A percentile compares a stretch with the other conserved stretches of the same genome.
Conservation (phyloP, 305 asterid genomes). For the Fraxinus xanthoxyloides region DNA sequence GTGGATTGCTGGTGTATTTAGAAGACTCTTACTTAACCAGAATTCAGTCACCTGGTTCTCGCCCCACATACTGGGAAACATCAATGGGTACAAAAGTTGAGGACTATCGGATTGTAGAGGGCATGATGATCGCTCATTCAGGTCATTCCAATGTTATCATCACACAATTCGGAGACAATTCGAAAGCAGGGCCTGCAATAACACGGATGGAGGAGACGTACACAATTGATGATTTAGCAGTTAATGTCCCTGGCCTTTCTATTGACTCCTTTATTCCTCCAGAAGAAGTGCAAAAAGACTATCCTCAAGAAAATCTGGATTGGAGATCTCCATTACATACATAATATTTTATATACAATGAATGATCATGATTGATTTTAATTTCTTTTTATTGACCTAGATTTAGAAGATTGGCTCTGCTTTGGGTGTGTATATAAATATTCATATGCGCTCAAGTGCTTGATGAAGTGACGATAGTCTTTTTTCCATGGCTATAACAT, state of each 20-base stretch:
- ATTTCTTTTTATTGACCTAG: background rate
- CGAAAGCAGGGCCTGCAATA: constrained; percentile 54
- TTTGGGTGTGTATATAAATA: background rate
- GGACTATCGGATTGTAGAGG: constrained; percentile 64
- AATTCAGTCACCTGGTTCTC: constrained; percentile 70
- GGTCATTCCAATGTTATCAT: constrained; percentile 63
- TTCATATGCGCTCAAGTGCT: background rate
- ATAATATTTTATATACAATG: background rate
- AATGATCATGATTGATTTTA: background rate
- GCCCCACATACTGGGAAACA: constrained; percentile 80
- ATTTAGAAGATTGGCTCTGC: background rate
- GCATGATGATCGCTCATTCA: constrained; percentile 70
- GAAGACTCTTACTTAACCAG: constrained; percentile 82
- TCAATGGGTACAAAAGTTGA: constrained; percentile 62
- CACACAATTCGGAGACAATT: constrained; percentile 67
- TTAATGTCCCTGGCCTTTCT: constrained; percentile 74
- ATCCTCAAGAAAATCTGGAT: constrained; percentile 39
- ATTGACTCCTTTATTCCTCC: constrained; percentile 76
- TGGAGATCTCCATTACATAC: constrained; percentile 53
- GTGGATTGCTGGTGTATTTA: constrained; percentile 56
- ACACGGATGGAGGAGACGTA: constrained; percentile 85
- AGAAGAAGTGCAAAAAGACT: constrained; percentile 48
- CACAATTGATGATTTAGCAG: constrained; percentile 66
- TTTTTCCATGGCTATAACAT: background rate
- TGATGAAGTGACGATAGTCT: background rate